These are phyloP conservation scores for Sporothrix brasiliensis DNA, from an alignment of 2,329 filamentous ascomycete genomes.

Conservation along the genomic window DNA sequence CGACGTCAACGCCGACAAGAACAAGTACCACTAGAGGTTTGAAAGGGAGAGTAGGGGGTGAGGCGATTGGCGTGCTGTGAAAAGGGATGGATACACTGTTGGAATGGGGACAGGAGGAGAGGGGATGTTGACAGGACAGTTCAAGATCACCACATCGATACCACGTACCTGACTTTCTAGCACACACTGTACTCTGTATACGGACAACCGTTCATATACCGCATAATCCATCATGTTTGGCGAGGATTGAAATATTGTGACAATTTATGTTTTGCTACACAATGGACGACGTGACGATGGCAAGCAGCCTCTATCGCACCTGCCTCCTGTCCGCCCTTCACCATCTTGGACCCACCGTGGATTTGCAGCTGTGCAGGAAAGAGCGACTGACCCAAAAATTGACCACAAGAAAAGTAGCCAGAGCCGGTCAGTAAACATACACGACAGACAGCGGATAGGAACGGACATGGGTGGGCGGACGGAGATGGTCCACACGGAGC, in stretches of 20 bases:
- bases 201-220: slow-evolving; percentile 3
- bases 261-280: too few species aligned
- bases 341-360: too few species aligned
- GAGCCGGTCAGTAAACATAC: too few species aligned
- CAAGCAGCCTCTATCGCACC: neutral
- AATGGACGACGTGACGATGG: neutral
- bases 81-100: too few species aligned
- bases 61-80: neutral
- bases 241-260: neutral
- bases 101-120: neutral
- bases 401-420: too few species aligned
- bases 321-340: neutral
- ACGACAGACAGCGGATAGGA: too few species aligned
- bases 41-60: neutral
- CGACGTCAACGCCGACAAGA: slow-evolving; percentile 42
- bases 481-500: slow-evolving; percentile 1
- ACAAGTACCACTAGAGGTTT: slow-evolving; percentile 37
- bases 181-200: slow-evolving; percentile 9
- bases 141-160: neutral
- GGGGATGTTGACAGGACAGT: neutral
- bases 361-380: too few species aligned
- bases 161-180: neutral
- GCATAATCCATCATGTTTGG: neutral
- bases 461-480: neutral
- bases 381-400: neutral